Evolutionary conservation across 352 stramenopile genomes (phyloP).

Genomic region (Aphanomyces euteiches): DNA sequence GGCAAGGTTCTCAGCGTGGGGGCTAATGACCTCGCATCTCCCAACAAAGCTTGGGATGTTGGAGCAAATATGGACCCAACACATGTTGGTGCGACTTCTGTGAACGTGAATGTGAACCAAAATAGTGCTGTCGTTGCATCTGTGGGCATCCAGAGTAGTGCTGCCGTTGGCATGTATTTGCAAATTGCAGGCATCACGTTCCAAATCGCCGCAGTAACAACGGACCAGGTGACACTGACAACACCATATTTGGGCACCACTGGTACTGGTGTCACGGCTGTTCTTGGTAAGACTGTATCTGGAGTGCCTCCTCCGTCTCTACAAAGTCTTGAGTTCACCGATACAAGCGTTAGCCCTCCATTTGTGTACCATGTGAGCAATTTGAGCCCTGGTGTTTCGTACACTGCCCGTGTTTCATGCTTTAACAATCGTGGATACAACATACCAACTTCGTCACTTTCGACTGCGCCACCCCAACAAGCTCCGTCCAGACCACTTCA

Average conservation of each 20-base stretch:
- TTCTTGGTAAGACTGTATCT: constrained; percentile 63
- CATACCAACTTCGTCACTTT: constrained; percentile 66
- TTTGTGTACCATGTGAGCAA: constrained; percentile 53
- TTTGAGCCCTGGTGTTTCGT: constrained; percentile 66
- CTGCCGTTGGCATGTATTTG: constrained; percentile 52
- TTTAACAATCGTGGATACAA: constrained; percentile 90
- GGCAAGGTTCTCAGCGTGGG: constrained; percentile 48
- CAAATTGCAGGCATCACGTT: constrained; percentile 46
- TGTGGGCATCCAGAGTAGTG: constrained; percentile 39
- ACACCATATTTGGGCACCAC: constrained; percentile 40
- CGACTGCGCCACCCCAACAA: constrained; percentile 76
- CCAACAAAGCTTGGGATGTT: constrained; percentile 39
- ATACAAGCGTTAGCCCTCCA: constrained; percentile 22
- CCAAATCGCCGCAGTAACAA: constrained; percentile 43
- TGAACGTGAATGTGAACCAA: constrained; percentile 37
- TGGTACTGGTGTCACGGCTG: constrained; percentile 37
- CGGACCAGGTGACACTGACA: constrained; percentile 55
- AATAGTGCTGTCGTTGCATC: constrained; percentile 40
- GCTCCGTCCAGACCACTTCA: constrained; percentile 77
- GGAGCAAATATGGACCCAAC: constrained; percentile 44
- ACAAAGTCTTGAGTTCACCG: constrained; percentile 40
- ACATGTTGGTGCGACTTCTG: constrained; percentile 40
- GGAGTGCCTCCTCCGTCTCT: constrained; percentile 53
- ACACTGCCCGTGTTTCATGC: constrained; percentile 87
- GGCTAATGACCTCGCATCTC: constrained; percentile 38